Base-by-base conservation (phyloP, 495 filamentous ascomycete species). In the Hypomontagnella monticulosa region DNA sequence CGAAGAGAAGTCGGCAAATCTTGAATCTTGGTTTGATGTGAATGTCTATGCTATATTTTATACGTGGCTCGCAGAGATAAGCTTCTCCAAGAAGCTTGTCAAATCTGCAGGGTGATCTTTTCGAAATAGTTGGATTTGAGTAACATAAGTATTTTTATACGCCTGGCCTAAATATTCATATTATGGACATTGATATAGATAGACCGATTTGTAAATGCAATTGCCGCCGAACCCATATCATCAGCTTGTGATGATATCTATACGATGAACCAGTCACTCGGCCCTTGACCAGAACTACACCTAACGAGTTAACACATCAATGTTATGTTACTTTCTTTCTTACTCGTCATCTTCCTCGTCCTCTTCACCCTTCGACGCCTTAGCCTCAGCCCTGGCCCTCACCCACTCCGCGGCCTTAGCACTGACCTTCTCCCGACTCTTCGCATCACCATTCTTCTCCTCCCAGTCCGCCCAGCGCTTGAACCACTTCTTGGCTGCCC, bases 391-490 rank as follows among this genome's bases (percentile, higher is more conserved):
- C 54, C 67, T 74, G 37, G 66, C 60, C 60, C 68, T 66, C 34
- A 82, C 78, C 79, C 79, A 95, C 66, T 90, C 88, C 61, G 84
- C 87, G 12, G 91, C 92, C 76, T 85, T 89, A 7, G 86, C 88
- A 70, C 88, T 87, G 33, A 92, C 91, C 53, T 82, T 85, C 69
- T 91, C 89, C 49, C 88, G 80, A 66, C 83, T 85, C 83, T 90
- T 92, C 56, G 82, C 76, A 69, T 91, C 87, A 3, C 90, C 91
- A 55, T 83, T 80, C 76, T 86, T 86, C 79, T 87, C 88, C 79
- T 96, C 92, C 78, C 88, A 94, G 63, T 85, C 81, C 57, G 89
- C 83, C 92, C 92, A 96, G 67, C 90, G 84, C 75, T 89, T 88
- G 73, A 96, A 96, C 80, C 93, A 88, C 69, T 85, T 88, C 71